Conservation (phyloP, 306 rosid species). For the Glycine tomentella region DNA sequence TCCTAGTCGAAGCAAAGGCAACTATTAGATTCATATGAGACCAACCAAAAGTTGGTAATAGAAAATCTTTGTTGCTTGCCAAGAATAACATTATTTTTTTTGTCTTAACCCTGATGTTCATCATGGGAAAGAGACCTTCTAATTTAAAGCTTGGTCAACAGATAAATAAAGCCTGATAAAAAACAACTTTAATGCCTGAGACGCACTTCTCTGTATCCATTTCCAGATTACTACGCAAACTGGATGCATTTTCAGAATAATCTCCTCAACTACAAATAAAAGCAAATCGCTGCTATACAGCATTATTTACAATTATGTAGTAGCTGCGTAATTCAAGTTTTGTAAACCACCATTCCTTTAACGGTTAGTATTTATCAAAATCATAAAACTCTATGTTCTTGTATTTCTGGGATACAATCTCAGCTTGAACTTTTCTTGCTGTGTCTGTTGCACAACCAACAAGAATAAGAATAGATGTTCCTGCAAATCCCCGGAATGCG, state of each 20-base stretch:
- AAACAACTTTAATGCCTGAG: too few relatives aligned
- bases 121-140: too few relatives aligned
- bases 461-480: slow-evolving; percentile 96
- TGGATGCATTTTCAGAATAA: background rate
- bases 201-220: background rate
- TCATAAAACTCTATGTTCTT: slow-evolving; percentile 92
- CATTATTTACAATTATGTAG: slow-evolving; percentile 51
- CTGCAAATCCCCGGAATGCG: slow-evolving; percentile 95
- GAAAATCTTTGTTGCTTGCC: too few relatives aligned
- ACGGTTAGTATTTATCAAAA: slow-evolving; percentile 67
- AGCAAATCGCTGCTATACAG: slow-evolving; percentile 30
- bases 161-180: too few relatives aligned
- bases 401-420: slow-evolving; percentile 94
- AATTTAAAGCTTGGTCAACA: too few relatives aligned
- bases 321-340: slow-evolving; percentile 13
- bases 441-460: slow-evolving; percentile 98
- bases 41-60: too few relatives aligned
- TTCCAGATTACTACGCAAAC: slow-evolving; percentile 6
- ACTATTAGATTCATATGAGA: too few relatives aligned
- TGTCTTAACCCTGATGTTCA: too few relatives aligned
- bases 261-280: background rate
- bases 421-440: slow-evolving; percentile 94
- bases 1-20: too few relatives aligned
- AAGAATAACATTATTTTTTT: too few relatives aligned
- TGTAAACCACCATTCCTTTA: slow-evolving; percentile 32